These are phyloP conservation scores for Trypanosoma scelopori DNA, from an alignment of 208 protist species.

Conservation along the genomic window DNA sequence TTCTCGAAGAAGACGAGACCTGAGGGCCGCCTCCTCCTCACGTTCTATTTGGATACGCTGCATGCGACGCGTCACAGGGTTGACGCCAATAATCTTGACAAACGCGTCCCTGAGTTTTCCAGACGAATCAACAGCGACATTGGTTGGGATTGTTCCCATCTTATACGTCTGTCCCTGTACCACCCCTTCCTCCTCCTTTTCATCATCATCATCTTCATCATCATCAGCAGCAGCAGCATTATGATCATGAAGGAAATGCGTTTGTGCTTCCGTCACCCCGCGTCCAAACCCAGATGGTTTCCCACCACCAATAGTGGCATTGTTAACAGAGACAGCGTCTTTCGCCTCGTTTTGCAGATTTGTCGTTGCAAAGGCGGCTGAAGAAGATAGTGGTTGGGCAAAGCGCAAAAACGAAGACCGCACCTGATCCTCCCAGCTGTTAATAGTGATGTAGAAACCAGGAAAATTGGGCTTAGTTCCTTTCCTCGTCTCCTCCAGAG, in stretches of 20 bases:
- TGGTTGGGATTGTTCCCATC: neutral
- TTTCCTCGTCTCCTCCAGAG: neutral
- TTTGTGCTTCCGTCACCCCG: no score
- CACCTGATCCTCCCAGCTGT: neutral
- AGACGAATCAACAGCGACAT: neutral
- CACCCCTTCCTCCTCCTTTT: slow-evolving; percentile 3
- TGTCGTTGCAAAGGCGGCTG: no score
- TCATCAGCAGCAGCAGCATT: no score
- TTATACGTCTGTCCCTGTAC: neutral
- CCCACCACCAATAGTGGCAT: no score
- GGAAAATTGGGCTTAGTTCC: neutral
- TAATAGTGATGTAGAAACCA: neutral
- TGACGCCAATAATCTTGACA: slow-evolving; percentile 16
- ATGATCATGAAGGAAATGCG: no score
- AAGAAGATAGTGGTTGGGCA: neutral
- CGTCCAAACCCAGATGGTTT: no score
- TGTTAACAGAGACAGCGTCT: neutral
- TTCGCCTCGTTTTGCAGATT: neutral
- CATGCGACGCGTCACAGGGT: slow-evolving; percentile 15
- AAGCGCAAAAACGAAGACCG: slow-evolving; percentile 21
- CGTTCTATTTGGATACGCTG: slow-evolving; percentile 19
- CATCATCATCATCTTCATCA: no score
- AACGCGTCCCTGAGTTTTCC: slow-evolving; percentile 12
- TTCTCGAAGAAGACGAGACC: slow-evolving; percentile 2
- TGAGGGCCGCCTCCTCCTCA: slow-evolving; percentile 19